Conservation (phyloP, 305 asterid genomes). For the Ilex paraguariensis region DNA sequence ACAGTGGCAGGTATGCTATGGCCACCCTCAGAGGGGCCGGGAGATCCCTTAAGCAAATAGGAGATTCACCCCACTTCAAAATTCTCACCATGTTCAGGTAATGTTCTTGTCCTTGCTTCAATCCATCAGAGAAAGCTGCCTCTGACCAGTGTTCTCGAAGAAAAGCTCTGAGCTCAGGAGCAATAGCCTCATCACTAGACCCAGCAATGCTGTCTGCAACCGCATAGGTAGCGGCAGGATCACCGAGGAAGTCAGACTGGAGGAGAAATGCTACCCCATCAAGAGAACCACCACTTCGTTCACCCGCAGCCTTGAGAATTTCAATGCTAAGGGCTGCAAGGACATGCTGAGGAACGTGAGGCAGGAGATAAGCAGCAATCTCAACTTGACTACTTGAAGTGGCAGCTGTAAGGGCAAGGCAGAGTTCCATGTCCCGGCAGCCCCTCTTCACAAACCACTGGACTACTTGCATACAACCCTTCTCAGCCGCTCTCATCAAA, state of each 20-base stretch:
- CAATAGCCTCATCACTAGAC: slow-evolving; percentile 66
- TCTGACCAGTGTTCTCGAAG: slow-evolving; percentile 83
- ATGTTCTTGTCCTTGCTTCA: slow-evolving; percentile 56
- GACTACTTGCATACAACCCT: slow-evolving; percentile 87
- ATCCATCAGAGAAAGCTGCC: slow-evolving; percentile 60
- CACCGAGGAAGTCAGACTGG: slow-evolving; percentile 64
- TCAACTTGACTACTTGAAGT: slow-evolving; percentile 85
- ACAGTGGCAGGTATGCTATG: slow-evolving; percentile 80
- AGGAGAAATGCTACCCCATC: slow-evolving; percentile 91
- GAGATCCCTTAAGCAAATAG: slow-evolving; percentile 62
- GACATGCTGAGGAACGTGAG: slow-evolving; percentile 85
- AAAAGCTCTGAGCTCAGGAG: slow-evolving; percentile 60
- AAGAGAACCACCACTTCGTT: slow-evolving; percentile 82
- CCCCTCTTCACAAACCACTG: slow-evolving; percentile 87
- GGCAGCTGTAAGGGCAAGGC: slow-evolving; percentile 92
- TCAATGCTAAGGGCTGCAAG: slow-evolving; percentile 91
- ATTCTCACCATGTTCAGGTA: slow-evolving; percentile 53
- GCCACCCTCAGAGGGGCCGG: slow-evolving; percentile 87
- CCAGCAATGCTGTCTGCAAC: slow-evolving; percentile 83
- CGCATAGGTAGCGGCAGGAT: slow-evolving; percentile 76
- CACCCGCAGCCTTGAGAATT: slow-evolving; percentile 93
- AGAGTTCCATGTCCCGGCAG: slow-evolving; percentile 94
- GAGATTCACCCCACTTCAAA: slow-evolving; percentile 60
- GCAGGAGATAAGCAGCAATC: slow-evolving; percentile 75
- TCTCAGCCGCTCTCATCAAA: slow-evolving; percentile 90